phyloP scores from a whole-genome alignment of 805 yeast genomes.

The Blastobotrys terrestris region DNA sequence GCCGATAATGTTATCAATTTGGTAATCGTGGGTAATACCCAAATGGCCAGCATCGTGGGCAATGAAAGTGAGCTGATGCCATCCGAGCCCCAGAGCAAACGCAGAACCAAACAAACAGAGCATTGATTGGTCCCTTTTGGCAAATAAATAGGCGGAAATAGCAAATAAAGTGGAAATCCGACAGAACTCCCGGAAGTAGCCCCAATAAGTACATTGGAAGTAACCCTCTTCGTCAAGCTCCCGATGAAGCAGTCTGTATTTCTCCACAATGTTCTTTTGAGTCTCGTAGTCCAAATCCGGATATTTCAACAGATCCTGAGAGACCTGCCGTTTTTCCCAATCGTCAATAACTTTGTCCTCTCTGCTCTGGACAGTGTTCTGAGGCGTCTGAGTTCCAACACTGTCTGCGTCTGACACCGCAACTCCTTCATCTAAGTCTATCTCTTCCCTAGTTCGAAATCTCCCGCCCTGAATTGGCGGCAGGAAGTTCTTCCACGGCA shows the following conservation, averaged over 20 bases:
- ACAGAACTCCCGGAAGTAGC: constrained; percentile 60
- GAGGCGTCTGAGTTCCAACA: constrained; percentile 6
- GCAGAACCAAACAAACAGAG: constrained; percentile 51
- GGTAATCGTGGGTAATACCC: constrained; percentile 74
- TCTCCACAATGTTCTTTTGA: constrained; percentile 49
- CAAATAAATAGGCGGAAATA: constrained; percentile 43
- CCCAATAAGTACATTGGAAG: constrained; percentile 69
- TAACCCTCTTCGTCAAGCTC: constrained; percentile 50
- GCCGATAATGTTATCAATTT: constrained; percentile 68
- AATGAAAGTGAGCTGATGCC: constrained; percentile 87
- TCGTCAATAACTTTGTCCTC: constrained; percentile 41
- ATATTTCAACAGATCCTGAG: constrained; percentile 46
- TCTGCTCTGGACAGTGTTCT: constrained; percentile 15
- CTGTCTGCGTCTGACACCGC: constrained; percentile 12
- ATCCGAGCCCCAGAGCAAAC: constrained; percentile 58
- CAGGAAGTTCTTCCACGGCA: constrained; percentile 63
- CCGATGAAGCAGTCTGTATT: constrained; percentile 57
- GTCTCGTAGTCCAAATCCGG: constrained; percentile 67
- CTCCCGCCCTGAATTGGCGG: constrained; percentile 88
- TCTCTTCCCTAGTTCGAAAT: constrained; percentile 34
- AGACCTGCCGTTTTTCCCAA: constrained; percentile 52
- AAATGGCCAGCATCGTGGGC: constrained; percentile 91
- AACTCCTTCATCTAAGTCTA: constrained; percentile 18
- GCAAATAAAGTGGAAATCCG: constrained; percentile 53
- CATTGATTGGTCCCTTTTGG: constrained; percentile 6